These are phyloP conservation scores for Brassica rapa DNA, from an alignment of 345 rosid species.

Conservation along the genomic window DNA sequence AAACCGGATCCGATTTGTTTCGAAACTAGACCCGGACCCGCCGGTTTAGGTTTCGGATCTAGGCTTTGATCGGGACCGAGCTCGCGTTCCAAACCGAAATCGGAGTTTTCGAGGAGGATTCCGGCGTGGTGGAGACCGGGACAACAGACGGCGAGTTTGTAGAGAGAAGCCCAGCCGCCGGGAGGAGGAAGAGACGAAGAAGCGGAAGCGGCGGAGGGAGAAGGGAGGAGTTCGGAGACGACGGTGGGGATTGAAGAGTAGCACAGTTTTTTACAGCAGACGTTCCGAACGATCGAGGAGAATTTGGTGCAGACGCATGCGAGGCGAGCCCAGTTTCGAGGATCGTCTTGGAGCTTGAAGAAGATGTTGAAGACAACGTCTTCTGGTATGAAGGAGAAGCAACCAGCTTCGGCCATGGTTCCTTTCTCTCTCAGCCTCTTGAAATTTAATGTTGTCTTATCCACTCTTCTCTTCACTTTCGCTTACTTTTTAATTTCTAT, in stretches of 20 bases:
- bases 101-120: constrained; percentile 84
- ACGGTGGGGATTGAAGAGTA: constrained; percentile 58
- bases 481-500: background rate
- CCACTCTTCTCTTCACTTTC: constrained; percentile 11
- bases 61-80: constrained; percentile 69
- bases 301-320: constrained; percentile 88
- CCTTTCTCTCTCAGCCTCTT: constrained; percentile 19
- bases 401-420: constrained; percentile 52
- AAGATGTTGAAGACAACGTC: constrained; percentile 80
- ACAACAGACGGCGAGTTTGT: constrained; percentile 84
- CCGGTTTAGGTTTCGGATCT: constrained; percentile 10
- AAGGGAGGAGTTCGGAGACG: constrained; percentile 60
- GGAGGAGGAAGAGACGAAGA: constrained; percentile 39
- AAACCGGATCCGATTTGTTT: background rate
- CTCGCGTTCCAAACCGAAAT: constrained; percentile 91
- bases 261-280: constrained; percentile 74
- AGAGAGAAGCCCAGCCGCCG: constrained; percentile 80
- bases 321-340: constrained; percentile 77
- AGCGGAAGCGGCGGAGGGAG: constrained; percentile 10
- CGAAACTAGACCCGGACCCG: background rate
- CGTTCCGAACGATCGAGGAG: constrained; percentile 65
- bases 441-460: constrained; percentile 20
- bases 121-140: constrained; percentile 91
- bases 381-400: constrained; percentile 65
- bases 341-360: constrained; percentile 86